Percentiles rank a stretch among this genome's conserved stretches.
These are phyloP conservation scores for Kalmusia sp. DNA, from an alignment of 2,329 filamentous ascomycete genomes.

Conservation along the genomic window DNA sequence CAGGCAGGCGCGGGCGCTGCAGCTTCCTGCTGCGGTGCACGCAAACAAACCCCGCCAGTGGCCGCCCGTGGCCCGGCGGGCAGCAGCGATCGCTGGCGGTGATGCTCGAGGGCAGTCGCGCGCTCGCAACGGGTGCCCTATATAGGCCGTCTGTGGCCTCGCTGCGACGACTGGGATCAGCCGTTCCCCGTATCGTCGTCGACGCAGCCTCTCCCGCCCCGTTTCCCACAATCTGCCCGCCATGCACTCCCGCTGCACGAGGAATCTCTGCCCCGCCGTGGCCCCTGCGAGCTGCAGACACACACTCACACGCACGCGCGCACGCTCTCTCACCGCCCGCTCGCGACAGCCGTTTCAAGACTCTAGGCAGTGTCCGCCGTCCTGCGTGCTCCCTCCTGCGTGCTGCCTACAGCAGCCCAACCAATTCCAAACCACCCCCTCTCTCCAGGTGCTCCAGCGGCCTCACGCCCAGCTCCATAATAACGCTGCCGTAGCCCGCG, in stretches of 20 bases:
- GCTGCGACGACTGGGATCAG: neutral
- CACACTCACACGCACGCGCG: constrained; percentile 2
- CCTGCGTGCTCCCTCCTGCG: constrained; percentile 6
- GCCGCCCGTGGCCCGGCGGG: no score
- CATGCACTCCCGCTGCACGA: neutral
- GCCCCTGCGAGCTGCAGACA: constrained; percentile 3
- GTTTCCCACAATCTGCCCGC: neutral
- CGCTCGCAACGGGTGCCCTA: neutral
- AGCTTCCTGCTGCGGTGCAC: constrained; percentile 2
- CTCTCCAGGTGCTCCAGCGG: neutral
- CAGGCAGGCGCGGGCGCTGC: neutral
- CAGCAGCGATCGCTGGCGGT: neutral
- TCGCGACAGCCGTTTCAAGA: constrained; percentile 4
- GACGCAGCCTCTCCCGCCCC: neutral
- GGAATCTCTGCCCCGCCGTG: neutral
- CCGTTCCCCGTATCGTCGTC: neutral
- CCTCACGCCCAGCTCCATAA: constrained; percentile 14
- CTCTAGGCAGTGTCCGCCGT: neutral
- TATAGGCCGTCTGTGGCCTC: neutral
- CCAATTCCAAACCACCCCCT: no score
- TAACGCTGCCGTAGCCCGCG: constrained; percentile 17
- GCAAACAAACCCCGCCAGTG: neutral
- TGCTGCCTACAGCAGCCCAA: constrained; percentile 27
- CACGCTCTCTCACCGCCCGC: constrained; percentile 9
- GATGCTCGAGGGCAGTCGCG: neutral